These are phyloP conservation scores for Macrolepiota fuliginosa DNA, from an alignment of 768 basidiomycete species.

Conservation along the genomic window DNA sequence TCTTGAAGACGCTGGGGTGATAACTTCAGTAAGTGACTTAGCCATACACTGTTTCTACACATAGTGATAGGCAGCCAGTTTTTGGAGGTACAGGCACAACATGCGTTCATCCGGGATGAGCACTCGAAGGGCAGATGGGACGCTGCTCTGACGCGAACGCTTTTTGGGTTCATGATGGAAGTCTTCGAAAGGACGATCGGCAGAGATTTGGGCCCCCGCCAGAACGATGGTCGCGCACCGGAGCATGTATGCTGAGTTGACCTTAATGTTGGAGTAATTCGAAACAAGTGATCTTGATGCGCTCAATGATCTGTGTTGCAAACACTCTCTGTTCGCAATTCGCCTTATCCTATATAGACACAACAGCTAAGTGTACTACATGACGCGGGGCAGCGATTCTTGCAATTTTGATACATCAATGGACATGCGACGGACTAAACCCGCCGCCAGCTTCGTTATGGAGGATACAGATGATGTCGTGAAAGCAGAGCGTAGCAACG, in stretches of 20 bases:
- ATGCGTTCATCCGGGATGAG: conserved; percentile 94
- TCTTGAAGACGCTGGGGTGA: conserved; percentile 77
- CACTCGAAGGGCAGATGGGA: conserved; percentile 95
- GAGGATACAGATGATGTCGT: conserved; percentile 41
- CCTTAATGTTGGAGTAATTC: background rate
- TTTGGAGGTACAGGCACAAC: conserved; percentile 95
- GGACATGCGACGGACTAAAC: conserved; percentile 21
- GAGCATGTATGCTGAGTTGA: conserved; percentile 74
- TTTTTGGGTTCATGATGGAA: conserved; percentile 89
- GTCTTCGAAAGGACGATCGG: conserved; percentile 88
- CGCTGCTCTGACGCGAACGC: conserved; percentile 77
- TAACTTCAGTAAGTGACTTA: conserved; percentile 55
- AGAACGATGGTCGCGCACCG: conserved; percentile 39
- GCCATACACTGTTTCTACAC: background rate
- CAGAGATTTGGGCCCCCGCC: conserved; percentile 76
- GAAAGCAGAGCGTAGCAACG: conserved; percentile 28
- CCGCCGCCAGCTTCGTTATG: conserved; percentile 32
- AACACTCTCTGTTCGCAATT: conserved; percentile 15
- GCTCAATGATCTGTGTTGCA: conserved; percentile 2
- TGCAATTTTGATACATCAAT: conserved; percentile 17
- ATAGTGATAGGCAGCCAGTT: conserved; percentile 45
- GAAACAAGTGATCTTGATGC: background rate
- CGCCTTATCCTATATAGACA: conserved; percentile 16
- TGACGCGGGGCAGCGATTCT: conserved; percentile 14
- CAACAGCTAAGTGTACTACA: conserved; percentile 22